Evolutionary conservation across 768 basidiomycete genomes (phyloP).

Genomic region (Coprinellus micaceus): DNA sequence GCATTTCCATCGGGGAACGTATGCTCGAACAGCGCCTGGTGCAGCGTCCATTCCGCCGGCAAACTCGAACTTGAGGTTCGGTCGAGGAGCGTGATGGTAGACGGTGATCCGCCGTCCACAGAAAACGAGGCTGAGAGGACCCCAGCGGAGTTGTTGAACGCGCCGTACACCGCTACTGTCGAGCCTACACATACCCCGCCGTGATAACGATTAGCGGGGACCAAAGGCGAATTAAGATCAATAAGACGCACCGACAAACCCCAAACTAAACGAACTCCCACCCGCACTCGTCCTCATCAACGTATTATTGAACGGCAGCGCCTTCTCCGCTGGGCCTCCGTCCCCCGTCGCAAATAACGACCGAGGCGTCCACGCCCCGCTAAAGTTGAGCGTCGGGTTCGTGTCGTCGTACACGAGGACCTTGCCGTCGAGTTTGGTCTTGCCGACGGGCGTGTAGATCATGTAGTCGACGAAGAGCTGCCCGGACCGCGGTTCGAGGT

Average conservation of each 20-base stretch:
- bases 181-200: constrained; percentile 1
- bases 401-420: constrained; percentile 9
- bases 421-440: constrained; percentile 1
- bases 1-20: background rate
- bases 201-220: too few relatives aligned
- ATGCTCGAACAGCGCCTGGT: constrained; percentile 5
- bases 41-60: background rate
- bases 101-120: constrained; percentile 1
- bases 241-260: constrained; percentile 5
- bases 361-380: constrained; percentile 2
- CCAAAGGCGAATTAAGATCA: background rate
- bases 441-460: constrained; percentile 3
- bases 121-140: constrained; percentile 1
- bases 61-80: too few relatives aligned
- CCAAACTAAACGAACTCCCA: background rate
- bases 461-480: constrained; percentile 7
- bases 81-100: background rate
- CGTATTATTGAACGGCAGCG: constrained; percentile 6
- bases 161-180: constrained; percentile 7
- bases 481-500: background rate
- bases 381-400: constrained; percentile 3
- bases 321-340: background rate
- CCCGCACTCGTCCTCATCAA: background rate
- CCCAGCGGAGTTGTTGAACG: background rate
- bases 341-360: background rate